phyloP scores from a whole-genome alignment of 2,329 filamentous ascomycete species.

The Phyllosticta citrichinensis region DNA sequence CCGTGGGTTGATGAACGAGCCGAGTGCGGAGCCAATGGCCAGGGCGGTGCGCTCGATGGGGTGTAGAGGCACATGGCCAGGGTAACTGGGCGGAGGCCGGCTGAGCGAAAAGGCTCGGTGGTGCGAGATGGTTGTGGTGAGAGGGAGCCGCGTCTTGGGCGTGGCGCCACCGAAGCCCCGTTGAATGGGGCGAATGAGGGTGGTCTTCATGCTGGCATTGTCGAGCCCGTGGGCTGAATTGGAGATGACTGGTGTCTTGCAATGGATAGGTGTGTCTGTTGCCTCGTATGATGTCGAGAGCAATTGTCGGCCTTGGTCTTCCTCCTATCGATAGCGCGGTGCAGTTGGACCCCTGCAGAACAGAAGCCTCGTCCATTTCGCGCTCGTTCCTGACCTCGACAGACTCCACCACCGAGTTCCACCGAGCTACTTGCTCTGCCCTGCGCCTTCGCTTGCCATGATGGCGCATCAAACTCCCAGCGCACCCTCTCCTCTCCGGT shows the following conservation, averaged over 20 bases:
- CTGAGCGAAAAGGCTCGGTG: slow-evolving; percentile 60
- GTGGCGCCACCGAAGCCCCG: background rate
- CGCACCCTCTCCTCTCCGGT: background rate
- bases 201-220: slow-evolving; percentile 6
- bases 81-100: slow-evolving; percentile 78
- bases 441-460: background rate
- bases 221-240: background rate
- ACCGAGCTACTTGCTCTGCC: background rate
- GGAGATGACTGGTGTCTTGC: background rate
- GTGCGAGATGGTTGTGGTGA: background rate
- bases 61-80: slow-evolving; percentile 85
- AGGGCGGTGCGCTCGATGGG: slow-evolving; percentile 64
- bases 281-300: background rate
- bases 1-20: slow-evolving; percentile 61
- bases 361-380: background rate
- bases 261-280: background rate
- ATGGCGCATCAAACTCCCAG: background rate
- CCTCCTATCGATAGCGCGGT: slow-evolving; percentile 1
- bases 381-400: background rate
- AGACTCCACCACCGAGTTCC: background rate
- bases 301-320: background rate
- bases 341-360: background rate
- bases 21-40: slow-evolving; percentile 50
- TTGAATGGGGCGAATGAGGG: slow-evolving; percentile 2
- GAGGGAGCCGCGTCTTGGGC: background rate